A percentile compares a stretch with the other conserved stretches of the same genome.
phyloP scores from a whole-genome alignment of 208 protist genomes.

The Leishmania braziliensis region DNA sequence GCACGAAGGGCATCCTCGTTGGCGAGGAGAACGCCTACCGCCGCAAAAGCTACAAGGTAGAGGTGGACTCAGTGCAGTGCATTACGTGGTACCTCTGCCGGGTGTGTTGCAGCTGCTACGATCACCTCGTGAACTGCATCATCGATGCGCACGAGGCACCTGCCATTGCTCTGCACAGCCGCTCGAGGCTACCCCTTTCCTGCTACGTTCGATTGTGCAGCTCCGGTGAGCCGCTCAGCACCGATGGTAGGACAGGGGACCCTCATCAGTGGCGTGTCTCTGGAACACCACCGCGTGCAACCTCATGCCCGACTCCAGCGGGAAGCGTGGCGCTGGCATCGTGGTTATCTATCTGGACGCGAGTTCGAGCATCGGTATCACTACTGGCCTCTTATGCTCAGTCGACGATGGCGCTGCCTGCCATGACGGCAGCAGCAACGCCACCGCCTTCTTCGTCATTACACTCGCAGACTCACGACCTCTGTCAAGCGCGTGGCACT shows the following conservation, averaged over 20 bases:
- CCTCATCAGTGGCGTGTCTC: not conserved
- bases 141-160: constrained; percentile 25
- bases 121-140: constrained; percentile 13
- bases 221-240: not conserved
- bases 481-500: not conserved
- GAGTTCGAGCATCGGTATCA: constrained; percentile 4
- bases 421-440: not conserved
- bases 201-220: constrained; percentile 24
- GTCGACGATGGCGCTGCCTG: not conserved
- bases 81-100: constrained; percentile 35
- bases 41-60: constrained; percentile 13
- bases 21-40: constrained; percentile 10
- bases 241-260: not conserved
- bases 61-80: constrained; percentile 10
- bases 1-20: not conserved
- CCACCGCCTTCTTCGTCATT: constrained; percentile 3
- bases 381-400: not conserved
- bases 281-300: not conserved
- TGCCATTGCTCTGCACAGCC: not conserved
- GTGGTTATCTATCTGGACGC: constrained; percentile 14
- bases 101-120: constrained; percentile 27
- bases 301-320: not conserved
- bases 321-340: not conserved
- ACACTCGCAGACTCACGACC: constrained; percentile 2
- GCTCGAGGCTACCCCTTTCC: constrained; percentile 8